Conservation (phyloP, 1,139 yeast species). For the Yamadazyma sp. region DNA sequence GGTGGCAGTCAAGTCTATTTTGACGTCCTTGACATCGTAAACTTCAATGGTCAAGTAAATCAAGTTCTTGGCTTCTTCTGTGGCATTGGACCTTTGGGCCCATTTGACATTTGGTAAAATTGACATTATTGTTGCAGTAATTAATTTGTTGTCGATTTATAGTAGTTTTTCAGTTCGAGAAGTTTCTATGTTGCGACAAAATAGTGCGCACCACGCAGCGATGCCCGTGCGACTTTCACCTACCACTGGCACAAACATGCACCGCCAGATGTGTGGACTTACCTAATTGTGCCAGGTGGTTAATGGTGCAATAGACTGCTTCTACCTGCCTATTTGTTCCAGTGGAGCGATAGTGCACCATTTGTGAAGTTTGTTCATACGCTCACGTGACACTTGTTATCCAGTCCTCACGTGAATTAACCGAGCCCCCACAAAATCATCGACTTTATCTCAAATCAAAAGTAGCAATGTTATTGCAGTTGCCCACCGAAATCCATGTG, state of each 20-base stretch:
- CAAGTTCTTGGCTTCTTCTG: slow-evolving; percentile 71
- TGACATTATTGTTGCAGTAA: slow-evolving; percentile 8
- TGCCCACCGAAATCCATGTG: slow-evolving; percentile 55
- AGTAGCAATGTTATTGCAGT: slow-evolving; percentile 15
- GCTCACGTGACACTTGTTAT: not conserved
- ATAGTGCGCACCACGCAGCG: no score
- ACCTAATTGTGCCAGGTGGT: no score
- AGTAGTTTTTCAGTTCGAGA: not conserved
- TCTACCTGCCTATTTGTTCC: no score
- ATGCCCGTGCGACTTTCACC: no score
- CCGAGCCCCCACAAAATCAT: not conserved
- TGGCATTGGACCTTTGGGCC: slow-evolving; percentile 91
- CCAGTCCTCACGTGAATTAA: not conserved
- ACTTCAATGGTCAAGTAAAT: slow-evolving; percentile 73
- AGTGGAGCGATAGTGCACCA: no score
- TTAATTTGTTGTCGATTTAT: not conserved
- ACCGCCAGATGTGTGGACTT: not conserved
- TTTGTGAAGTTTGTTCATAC: no score
- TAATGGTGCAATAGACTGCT: no score
- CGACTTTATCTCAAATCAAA: not conserved
- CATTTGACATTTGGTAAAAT: slow-evolving; percentile 57
- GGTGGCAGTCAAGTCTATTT: slow-evolving; percentile 61
- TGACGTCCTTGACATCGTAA: slow-evolving; percentile 65
- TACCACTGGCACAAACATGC: not conserved
- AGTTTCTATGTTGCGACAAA: not conserved